phyloP scores from a whole-genome alignment of 495 filamentous ascomycete species.

The Lepidopterella palustris region DNA sequence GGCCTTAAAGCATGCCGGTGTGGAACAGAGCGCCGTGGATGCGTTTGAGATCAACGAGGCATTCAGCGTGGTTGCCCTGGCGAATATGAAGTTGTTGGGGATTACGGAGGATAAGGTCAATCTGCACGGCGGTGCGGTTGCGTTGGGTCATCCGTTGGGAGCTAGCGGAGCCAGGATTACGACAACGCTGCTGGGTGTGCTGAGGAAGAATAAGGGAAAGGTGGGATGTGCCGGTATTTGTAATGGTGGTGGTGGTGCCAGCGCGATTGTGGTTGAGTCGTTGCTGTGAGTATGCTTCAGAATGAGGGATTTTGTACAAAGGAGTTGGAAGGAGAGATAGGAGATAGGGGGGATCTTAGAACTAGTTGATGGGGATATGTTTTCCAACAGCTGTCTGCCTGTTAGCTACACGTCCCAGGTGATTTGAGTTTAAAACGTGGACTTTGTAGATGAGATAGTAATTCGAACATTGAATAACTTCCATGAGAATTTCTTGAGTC shows the following conservation, averaged over 20 bases:
- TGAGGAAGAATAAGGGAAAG: constrained; percentile 86
- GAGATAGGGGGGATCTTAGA: neutral
- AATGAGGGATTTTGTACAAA: too few relatives aligned
- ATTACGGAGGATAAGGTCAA: constrained; percentile 85
- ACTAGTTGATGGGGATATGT: neutral
- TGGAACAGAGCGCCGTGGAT: constrained; percentile 69
- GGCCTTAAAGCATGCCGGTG: constrained; percentile 83
- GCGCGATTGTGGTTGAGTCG: constrained; percentile 77
- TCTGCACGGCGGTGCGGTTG: constrained; percentile 89
- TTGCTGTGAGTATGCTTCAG: constrained; percentile 27
- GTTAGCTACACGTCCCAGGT: neutral
- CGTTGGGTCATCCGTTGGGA: constrained; percentile 90
- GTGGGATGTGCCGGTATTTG: constrained; percentile 92
- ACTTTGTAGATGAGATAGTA: neutral
- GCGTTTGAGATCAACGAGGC: constrained; percentile 99
- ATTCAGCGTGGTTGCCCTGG: constrained; percentile 91
- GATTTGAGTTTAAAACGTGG: neutral
- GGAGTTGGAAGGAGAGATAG: neutral
- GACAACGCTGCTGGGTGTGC: constrained; percentile 80
- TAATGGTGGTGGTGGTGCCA: constrained; percentile 94
- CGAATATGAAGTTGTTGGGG: constrained; percentile 84
- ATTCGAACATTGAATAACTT: too few relatives aligned
- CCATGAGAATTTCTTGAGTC: too few relatives aligned
- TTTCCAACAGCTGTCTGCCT: neutral
- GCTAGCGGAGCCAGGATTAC: constrained; percentile 89